Evolutionary conservation across 1,284 basidiomycete species (phyloP).

Genomic region (Ceratobasidium sp.): DNA sequence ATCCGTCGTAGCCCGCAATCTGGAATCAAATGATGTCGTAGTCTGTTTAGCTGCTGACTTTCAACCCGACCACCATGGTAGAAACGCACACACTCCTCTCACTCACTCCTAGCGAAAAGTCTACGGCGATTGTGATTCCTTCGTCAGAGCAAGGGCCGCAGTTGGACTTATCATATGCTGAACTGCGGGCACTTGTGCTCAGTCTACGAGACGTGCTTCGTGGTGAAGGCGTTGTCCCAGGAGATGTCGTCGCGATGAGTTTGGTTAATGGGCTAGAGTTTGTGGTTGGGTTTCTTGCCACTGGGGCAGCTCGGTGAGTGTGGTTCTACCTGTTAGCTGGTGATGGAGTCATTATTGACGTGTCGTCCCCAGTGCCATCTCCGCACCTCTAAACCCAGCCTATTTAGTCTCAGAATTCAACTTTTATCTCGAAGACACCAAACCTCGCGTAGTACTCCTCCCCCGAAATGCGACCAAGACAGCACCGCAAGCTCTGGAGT

Average conservation of each 20-base stretch:
- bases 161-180: slow-evolving; percentile 44
- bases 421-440: slow-evolving; percentile 50
- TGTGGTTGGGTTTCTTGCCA: slow-evolving; percentile 49
- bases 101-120: slow-evolving; percentile 32
- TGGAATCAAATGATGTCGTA: slow-evolving; percentile 24
- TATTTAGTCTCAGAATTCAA: slow-evolving; percentile 49
- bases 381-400: slow-evolving; percentile 49
- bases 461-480: slow-evolving; percentile 45
- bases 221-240: slow-evolving; percentile 46
- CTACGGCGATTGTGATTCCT: slow-evolving; percentile 46
- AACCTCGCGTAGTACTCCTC: slow-evolving; percentile 48
- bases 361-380: slow-evolving; percentile 47
- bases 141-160: slow-evolving; percentile 31
- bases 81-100: slow-evolving; percentile 40
- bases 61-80: slow-evolving; percentile 17
- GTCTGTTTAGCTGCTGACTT: not conserved
- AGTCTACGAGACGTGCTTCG: slow-evolving; percentile 46
- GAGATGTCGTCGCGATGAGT: slow-evolving; percentile 49
- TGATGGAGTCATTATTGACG: not conserved
- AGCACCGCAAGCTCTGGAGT: slow-evolving; percentile 45
- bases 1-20: not conserved
- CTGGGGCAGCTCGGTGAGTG: slow-evolving; percentile 48
- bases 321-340: not conserved
- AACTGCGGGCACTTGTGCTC: slow-evolving; percentile 45
- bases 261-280: slow-evolving; percentile 49